A percentile compares a stretch with the other conserved stretches of the same genome.
phyloP scores from a whole-genome alignment of 2,329 filamentous ascomycete species.

The Alternaria sp. region DNA sequence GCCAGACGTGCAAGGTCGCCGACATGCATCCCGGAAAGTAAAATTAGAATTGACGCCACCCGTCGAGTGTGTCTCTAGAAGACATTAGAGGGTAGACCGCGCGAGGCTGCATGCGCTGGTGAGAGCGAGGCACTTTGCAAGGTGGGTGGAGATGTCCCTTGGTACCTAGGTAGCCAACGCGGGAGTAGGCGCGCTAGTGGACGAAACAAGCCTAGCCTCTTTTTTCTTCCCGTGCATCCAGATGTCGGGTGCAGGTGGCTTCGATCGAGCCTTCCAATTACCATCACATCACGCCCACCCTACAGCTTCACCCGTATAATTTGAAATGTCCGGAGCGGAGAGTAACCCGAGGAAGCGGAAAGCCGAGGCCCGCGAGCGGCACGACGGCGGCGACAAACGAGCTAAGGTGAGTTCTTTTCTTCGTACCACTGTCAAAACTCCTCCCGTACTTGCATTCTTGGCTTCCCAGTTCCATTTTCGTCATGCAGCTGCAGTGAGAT shows the following conservation, averaged over 20 bases:
- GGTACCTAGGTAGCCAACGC: not conserved
- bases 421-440: constrained; percentile 14
- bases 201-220: constrained; percentile 9
- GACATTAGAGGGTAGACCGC: not conserved
- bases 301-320: not conserved
- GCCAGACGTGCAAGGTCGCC: constrained; percentile 7
- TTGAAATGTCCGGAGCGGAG: constrained; percentile 21
- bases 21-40: not conserved
- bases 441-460: constrained; percentile 19
- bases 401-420: constrained; percentile 44
- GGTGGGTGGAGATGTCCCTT: not conserved
- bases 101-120: constrained; percentile 2
- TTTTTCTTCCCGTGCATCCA: constrained; percentile 1
- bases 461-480: constrained; percentile 18
- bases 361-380: constrained; percentile 35
- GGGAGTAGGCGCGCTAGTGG: constrained; percentile 14
- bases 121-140: not conserved
- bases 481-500: constrained; percentile 20
- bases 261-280: not conserved
- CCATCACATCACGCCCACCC: constrained; percentile 8
- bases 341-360: constrained; percentile 46
- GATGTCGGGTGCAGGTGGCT: not conserved
- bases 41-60: not conserved
- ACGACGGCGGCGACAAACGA: constrained; percentile 42
- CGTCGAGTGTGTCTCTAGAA: not conserved